Evolutionary conservation across 306 rosid species (phyloP), one percentile per base, ranked within the genome.

Genomic region (Heteromeles arbutifolia): DNA sequence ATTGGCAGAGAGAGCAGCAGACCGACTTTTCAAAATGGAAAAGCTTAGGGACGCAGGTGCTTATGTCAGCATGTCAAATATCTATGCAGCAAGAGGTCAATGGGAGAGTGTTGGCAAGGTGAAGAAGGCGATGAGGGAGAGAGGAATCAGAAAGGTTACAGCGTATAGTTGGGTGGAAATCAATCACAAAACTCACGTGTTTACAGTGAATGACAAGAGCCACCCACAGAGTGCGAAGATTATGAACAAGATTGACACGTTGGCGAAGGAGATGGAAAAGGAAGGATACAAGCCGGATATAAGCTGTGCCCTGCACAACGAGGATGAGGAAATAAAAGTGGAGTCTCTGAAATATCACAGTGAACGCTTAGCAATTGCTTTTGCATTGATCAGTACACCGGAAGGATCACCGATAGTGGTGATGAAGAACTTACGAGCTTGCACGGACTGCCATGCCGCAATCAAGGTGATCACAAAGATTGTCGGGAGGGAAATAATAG

Each of bases 141-240:
- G 97, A 79, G 96, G 97, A 73, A 73, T 92, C 29, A 86, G 84
- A 84, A 95, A 95, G 84, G 81, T 83, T 26, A 89, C 90, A 29
- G 98, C 93, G 14, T 85, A 83, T 67, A 95, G 98, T 77, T 92
- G 97, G 97, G 91, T 92, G 67, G 98, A 92, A 81, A 82, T 90
- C 69, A 79, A 89, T 67, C 93, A 88, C 62, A 81, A 85, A 77
- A 84, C 77, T 72, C 93, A 92, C 79, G 87, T 92, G 56, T 95
- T 95, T 76, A 73, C 91, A 18, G 96, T 87, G 18, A 87, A 87
- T 53, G 88, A 92, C 73, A 77, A 59, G 78, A 76, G 87, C 77
- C 97, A 92, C 79, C 92, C 93, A 37, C 83, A 80, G 41, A 85
- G 75, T 85, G 81, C 50, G 58, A 85, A 83, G 78, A 90, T 92